Evolutionary conservation across 2,329 filamentous ascomycete species (phyloP), one percentile per base, ranked within the genome.

Genomic region (Thelonectria discophora): DNA sequence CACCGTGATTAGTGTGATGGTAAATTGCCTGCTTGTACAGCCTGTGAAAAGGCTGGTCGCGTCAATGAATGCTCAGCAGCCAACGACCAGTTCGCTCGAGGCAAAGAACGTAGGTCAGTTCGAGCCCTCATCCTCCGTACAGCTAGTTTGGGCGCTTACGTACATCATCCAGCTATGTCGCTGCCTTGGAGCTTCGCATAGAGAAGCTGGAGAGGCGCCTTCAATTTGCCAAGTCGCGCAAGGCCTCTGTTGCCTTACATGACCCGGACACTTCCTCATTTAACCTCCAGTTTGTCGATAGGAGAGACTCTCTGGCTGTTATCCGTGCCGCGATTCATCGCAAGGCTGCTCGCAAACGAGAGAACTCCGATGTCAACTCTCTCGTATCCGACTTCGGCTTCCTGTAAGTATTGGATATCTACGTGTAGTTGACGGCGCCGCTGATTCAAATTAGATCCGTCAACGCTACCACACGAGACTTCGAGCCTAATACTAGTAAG

Each of bases 371-470:
- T 75, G 93, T 97, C 55, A 94, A 97, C 77, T 90, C 95, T 55
- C 81, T 98, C 3, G 92, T 97, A 20, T 96, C 94, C 1, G 94
- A 97, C 72, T 97, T 98, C 81, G 94, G 94, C 55, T 94, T 93
- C 72, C 80, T 97, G 88, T 96, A 75, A 77, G 89, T 47, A 43
- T 59, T 48, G 3, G 42, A 48, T 12, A 21, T 52, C 55, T 47
- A 3, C 11, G 24, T 46, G 21, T 42, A 15, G 15, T 58, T 30
- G 18, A 17, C 13, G 20, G 32, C 18, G 15, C 11, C 24, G 3
- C 62, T 70, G 48, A 69, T 15, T 30, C 5, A 13, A 15, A n/a
- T 24, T 13, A 95, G 93, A 58, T 93, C 94, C 5, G 92, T 99
- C 73, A 97, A 97, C 80, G 94, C 95, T 27, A 97, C 94, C 0